Evolutionary conservation across 495 filamentous ascomycete genomes (phyloP).

Genomic region (Aspergillus taichungensis): DNA sequence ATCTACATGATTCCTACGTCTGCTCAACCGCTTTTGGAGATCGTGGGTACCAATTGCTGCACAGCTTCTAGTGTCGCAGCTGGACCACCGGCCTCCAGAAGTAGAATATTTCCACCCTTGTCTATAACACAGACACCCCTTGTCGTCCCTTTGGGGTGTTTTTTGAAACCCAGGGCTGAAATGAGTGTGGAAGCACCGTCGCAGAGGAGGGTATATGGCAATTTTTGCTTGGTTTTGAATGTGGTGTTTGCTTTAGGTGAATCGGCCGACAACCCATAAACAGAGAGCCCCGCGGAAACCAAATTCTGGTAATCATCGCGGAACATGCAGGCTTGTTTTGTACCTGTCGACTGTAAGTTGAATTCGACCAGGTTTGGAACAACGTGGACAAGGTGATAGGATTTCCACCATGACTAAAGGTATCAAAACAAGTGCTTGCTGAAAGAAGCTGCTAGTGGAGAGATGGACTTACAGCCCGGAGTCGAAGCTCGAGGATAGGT

Average conservation of each 20-base stretch:
- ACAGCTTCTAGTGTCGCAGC: conserved; percentile 42
- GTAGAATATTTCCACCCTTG: conserved; percentile 49
- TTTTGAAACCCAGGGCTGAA: conserved; percentile 66
- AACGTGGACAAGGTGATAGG: no score
- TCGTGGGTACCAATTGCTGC: conserved; percentile 22
- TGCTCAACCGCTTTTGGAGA: no score
- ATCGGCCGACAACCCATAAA: conserved; percentile 86
- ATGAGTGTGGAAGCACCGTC: conserved; percentile 67
- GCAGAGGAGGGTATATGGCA: conserved; percentile 86
- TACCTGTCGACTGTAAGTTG: conserved; percentile 47
- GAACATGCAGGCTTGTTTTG: conserved; percentile 87
- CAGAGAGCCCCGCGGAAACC: conserved; percentile 68
- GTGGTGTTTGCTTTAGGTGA: conserved; percentile 80
- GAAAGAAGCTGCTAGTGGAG: conserved; percentile 1
- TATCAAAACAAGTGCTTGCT: neutral
- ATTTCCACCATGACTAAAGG: neutral
- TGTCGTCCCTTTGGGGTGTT: conserved; percentile 62
- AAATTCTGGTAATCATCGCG: conserved; percentile 71
- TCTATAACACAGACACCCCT: conserved; percentile 83
- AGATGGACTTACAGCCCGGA: conserved; percentile 70
- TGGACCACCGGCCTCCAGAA: conserved; percentile 36
- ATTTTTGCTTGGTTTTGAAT: conserved; percentile 79
- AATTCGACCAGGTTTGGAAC: neutral
- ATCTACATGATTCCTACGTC: no score
- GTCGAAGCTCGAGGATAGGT: conserved; percentile 95